These are phyloP conservation scores for Magnaporthiopsis poae DNA, from an alignment of 2,329 filamentous ascomycete genomes.

Conservation along the genomic window DNA sequence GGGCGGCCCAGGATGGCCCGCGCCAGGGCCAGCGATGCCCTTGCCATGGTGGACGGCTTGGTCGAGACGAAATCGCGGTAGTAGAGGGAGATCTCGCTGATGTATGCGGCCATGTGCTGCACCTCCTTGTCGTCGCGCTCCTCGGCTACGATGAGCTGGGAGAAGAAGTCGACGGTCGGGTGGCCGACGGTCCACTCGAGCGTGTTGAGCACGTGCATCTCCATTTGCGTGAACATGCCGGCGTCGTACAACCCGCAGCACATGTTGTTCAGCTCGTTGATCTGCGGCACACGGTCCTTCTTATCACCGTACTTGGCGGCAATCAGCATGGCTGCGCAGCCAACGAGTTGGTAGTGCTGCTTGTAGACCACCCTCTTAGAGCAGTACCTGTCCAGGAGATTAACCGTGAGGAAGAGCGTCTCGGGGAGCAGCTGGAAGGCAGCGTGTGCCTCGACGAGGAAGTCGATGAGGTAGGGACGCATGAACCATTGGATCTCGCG, in stretches of 20 bases:
- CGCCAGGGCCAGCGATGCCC: slow-evolving; percentile 75
- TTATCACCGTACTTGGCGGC: slow-evolving; percentile 97
- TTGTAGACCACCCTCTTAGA: slow-evolving; percentile 97
- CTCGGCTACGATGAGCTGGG: slow-evolving; percentile 76
- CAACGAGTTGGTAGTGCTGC: slow-evolving; percentile 95
- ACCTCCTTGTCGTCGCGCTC: slow-evolving; percentile 72
- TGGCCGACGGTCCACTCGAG: slow-evolving; percentile 94
- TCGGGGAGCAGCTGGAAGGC: slow-evolving; percentile 87
- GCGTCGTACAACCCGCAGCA: slow-evolving; percentile 97
- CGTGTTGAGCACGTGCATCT: slow-evolving; percentile 97
- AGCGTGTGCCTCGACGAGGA: slow-evolving; percentile 90
- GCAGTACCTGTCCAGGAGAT: slow-evolving; percentile 94
- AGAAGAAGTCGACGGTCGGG: slow-evolving; percentile 88
- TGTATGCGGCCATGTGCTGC: slow-evolving; percentile 88
- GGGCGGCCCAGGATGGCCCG: slow-evolving; percentile 74
- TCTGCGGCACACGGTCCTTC: slow-evolving; percentile 96
- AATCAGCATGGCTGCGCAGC: slow-evolving; percentile 89
- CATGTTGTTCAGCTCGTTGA: slow-evolving; percentile 96
- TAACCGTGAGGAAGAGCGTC: slow-evolving; percentile 91
- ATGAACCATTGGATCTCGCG: slow-evolving; percentile 99
- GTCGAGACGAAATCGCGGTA: slow-evolving; percentile 94
- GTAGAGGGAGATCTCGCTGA: slow-evolving; percentile 89
- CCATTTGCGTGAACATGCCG: slow-evolving; percentile 99
- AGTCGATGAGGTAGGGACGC: slow-evolving; percentile 94
- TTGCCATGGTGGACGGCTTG: slow-evolving; percentile 80